These are phyloP conservation scores for Aspergillus cejpii DNA, from an alignment of 2,329 filamentous ascomycete genomes.

Conservation along the genomic window DNA sequence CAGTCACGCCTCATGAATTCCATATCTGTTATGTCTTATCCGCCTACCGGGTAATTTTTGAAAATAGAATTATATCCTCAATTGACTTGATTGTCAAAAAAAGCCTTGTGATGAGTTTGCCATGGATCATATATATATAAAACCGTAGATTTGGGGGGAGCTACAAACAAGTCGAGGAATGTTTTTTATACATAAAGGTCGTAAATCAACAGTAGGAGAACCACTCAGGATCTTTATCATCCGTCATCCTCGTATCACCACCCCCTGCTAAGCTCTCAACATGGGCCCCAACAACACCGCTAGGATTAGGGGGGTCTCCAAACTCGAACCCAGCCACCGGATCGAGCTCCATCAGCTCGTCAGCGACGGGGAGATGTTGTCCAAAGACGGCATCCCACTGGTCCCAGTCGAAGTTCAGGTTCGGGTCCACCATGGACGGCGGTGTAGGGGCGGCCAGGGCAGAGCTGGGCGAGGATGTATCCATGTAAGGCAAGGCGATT, in stretches of 20 bases:
- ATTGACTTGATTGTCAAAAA: background rate
- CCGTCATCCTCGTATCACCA: conserved; percentile 5
- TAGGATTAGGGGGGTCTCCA: conserved; percentile 21
- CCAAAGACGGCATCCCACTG: conserved; percentile 46
- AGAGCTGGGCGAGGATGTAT: conserved; percentile 16
- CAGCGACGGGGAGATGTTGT: conserved; percentile 40
- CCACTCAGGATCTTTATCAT: conserved; percentile 12
- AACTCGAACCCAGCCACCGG: conserved; percentile 33
- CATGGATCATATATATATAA: background rate
- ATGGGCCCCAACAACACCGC: conserved; percentile 1
- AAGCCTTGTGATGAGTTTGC: background rate
- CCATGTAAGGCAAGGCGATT: conserved; percentile 17
- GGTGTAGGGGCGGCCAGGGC: conserved; percentile 26
- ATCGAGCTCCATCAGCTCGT: conserved; percentile 41
- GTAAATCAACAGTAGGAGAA: conserved; percentile 11
- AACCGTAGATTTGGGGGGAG: background rate
- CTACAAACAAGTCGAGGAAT: no score
- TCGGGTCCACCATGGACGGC: conserved; percentile 36
- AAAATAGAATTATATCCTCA: background rate
- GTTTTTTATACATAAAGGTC: no score
- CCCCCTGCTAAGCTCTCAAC: background rate
- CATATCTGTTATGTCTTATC: conserved; percentile 22
- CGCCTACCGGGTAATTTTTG: background rate
- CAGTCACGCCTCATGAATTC: conserved; percentile 36
- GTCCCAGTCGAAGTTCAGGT: conserved; percentile 45